Evolutionary conservation across 371 early-diverging fungal genomes (phyloP).

Genomic region (Chytridium lagenaria): DNA sequence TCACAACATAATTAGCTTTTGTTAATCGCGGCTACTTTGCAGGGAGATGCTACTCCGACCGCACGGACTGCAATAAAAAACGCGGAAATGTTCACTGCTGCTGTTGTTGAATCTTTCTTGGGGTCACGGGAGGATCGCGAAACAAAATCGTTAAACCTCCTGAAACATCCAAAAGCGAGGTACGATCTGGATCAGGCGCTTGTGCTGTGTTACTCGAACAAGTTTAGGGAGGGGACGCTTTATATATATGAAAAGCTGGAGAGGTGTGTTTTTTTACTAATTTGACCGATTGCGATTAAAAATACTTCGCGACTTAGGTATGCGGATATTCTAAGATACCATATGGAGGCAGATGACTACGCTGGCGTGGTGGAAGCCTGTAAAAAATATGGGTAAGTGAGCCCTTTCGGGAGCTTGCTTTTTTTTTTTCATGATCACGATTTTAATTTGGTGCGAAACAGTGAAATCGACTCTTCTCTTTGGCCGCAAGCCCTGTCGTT

Average conservation of each 20-base stretch:
- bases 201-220: conserved; percentile 82
- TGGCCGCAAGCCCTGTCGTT: conserved; percentile 85
- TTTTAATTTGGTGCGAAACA: no score
- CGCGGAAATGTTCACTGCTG: not conserved
- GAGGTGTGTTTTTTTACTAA: conserved; percentile 52
- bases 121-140: conserved; percentile 44
- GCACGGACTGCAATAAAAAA: not conserved
- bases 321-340: conserved; percentile 77
- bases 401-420: no score
- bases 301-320: conserved; percentile 49
- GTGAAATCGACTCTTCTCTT: conserved; percentile 73
- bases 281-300: not conserved
- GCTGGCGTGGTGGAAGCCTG: conserved; percentile 76
- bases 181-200: conserved; percentile 92
- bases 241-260: conserved; percentile 82
- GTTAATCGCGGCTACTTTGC: no score
- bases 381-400: conserved; percentile 80
- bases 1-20: not conserved
- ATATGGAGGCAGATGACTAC: conserved; percentile 81
- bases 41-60: conserved; percentile 17
- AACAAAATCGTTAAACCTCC: conserved; percentile 58
- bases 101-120: conserved; percentile 9
- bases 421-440: no score
- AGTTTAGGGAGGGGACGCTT: conserved; percentile 83
- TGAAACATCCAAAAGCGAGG: conserved; percentile 62